Percentiles rank a stretch among this genome's conserved stretches.
Evolutionary conservation across 2,329 filamentous ascomycete species (phyloP).

Genomic region (Claviceps fusiformis): DNA sequence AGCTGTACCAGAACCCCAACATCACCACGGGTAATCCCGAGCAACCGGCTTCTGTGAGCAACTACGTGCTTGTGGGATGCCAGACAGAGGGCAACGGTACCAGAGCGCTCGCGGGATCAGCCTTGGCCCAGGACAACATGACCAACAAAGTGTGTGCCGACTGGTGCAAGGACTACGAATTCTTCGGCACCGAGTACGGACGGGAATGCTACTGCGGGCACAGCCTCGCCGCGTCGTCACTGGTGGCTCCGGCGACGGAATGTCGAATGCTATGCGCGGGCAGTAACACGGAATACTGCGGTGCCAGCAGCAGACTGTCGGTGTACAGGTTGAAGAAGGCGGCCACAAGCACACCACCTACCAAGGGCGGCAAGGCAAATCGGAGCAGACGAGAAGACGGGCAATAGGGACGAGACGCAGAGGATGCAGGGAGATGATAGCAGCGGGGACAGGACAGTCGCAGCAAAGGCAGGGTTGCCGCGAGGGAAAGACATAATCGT

Average conservation of each 20-base stretch:
- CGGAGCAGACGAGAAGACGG: too few relatives aligned
- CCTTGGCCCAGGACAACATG: conserved; percentile 16
- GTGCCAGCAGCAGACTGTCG: conserved; percentile 22
- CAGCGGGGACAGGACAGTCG: too few relatives aligned
- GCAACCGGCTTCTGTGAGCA: conserved; percentile 18
- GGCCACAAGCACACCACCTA: not conserved
- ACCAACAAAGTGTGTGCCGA: conserved; percentile 19
- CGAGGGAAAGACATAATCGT: too few relatives aligned
- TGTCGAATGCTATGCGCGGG: conserved; percentile 29
- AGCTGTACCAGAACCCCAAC: conserved; percentile 19
- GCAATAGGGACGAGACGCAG: too few relatives aligned
- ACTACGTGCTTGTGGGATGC: conserved; percentile 22
- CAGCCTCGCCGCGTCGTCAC: conserved; percentile 14
- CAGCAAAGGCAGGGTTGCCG: too few relatives aligned
- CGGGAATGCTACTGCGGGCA: conserved; percentile 24
- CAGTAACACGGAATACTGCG: conserved; percentile 23
- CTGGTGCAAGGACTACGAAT: conserved; percentile 18
- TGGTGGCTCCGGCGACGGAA: conserved; percentile 17
- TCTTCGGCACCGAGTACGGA: conserved; percentile 26
- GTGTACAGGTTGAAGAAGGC: conserved; percentile 18
- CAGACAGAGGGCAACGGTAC: conserved; percentile 21
- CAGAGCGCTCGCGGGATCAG: conserved; percentile 18
- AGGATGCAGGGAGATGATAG: too few relatives aligned
- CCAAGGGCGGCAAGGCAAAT: not conserved
- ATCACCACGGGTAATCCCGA: conserved; percentile 14